phyloP scores from a whole-genome alignment of 1,139 yeast species.

The Pichia sp. region DNA sequence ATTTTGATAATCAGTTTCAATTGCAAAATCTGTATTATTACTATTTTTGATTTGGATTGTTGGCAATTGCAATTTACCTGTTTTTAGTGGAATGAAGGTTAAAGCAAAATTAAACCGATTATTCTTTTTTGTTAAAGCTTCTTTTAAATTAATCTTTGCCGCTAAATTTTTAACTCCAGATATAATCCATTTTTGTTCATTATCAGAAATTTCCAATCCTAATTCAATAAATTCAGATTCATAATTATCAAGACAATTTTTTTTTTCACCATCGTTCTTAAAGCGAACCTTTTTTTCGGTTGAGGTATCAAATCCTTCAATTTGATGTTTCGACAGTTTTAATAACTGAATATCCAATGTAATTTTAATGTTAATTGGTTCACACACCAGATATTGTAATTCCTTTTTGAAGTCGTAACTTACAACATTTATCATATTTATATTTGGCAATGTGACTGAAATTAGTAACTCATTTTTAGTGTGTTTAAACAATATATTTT shows the following conservation, averaged over 20 bases:
- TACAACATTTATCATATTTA: constrained; percentile 45
- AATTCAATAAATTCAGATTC: constrained; percentile 23
- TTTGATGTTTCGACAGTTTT: constrained; percentile 4
- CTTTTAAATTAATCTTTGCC: constrained; percentile 27
- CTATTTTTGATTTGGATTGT: constrained; percentile 42
- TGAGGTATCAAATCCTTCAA: constrained; percentile 12
- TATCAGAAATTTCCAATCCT: constrained; percentile 33
- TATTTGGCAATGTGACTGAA: constrained; percentile 46
- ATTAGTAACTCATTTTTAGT: constrained; percentile 33
- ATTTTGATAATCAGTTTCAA: constrained; percentile 61
- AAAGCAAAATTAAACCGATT: constrained; percentile 32
- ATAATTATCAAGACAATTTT: background rate
- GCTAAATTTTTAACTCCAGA: constrained; percentile 56
- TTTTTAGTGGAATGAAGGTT: constrained; percentile 61
- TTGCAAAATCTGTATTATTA: constrained; percentile 31
- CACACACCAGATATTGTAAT: constrained; percentile 53
- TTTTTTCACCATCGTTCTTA: constrained; percentile 16
- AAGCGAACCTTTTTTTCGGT: constrained; percentile 29
- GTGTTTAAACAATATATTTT: background rate
- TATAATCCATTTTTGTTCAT: constrained; percentile 56
- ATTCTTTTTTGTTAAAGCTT: constrained; percentile 8
- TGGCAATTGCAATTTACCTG: constrained; percentile 71
- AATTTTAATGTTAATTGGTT: constrained; percentile 45
- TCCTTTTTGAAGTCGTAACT: constrained; percentile 38
- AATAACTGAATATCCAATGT: constrained; percentile 19